These are phyloP conservation scores for Thermomucor indicae-seudaticae DNA, from an alignment of 371 early-diverging fungal species.

Conservation along the genomic window DNA sequence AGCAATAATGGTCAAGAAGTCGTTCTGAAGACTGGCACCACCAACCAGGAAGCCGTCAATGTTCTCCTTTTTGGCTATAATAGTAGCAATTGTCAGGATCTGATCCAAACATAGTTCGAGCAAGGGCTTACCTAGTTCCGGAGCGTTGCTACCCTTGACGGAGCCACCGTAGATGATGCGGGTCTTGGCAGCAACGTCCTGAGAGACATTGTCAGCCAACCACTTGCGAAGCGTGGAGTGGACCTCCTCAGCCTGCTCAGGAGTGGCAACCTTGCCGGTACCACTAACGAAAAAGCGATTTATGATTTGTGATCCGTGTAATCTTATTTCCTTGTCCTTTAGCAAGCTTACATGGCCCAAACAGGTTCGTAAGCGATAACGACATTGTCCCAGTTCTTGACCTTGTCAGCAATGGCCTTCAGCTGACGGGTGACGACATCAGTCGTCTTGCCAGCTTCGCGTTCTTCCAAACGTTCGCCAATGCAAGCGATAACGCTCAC, in stretches of 20 bases:
- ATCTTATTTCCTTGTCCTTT: not conserved
- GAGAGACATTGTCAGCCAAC: conserved; percentile 79
- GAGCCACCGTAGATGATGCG: conserved; percentile 98
- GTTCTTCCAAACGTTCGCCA: conserved; percentile 96
- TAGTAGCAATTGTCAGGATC: conserved; percentile 57
- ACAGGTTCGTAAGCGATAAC: conserved; percentile 99
- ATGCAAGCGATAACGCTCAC: conserved; percentile 96
- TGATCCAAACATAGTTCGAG: conserved; percentile 48
- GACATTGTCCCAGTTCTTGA: conserved; percentile 86
- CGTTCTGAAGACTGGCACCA: conserved; percentile 94
- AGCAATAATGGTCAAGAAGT: conserved; percentile 72
- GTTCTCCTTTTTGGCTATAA: conserved; percentile 66
- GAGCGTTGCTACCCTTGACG: conserved; percentile 81
- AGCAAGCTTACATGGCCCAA: conserved; percentile 81
- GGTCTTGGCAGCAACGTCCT: conserved; percentile 78
- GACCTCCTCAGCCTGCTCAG: conserved; percentile 96
- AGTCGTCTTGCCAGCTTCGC: conserved; percentile 84
- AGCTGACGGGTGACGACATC: conserved; percentile 91
- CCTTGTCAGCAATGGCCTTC: conserved; percentile 66
- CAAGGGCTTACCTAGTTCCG: conserved; percentile 61
- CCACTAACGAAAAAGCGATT: conserved; percentile 50
- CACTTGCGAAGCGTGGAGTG: conserved; percentile 89
- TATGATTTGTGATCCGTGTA: too few relatives aligned
- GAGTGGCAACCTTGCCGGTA: conserved; percentile 97
- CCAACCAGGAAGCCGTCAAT: conserved; percentile 99